Percentiles rank a stretch among this genome's conserved stretches.
Conservation (phyloP, 257 asterid species). For the Datura wrightii region DNA sequence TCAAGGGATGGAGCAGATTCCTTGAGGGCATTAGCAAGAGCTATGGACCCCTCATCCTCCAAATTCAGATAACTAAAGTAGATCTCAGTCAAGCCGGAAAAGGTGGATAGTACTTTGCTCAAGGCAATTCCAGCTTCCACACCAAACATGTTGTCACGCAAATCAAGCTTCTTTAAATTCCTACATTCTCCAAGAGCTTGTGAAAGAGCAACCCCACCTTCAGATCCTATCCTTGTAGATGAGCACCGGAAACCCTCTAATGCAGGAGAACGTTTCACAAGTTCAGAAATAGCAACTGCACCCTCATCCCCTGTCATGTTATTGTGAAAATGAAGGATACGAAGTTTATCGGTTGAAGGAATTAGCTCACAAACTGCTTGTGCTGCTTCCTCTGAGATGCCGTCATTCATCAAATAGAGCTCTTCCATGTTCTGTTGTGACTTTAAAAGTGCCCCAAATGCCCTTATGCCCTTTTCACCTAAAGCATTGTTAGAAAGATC, state of each 20-base stretch:
- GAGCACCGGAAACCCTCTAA: constrained; percentile 88
- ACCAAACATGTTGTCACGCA: constrained; percentile 94
- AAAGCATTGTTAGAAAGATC: constrained; percentile 85
- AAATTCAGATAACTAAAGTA: constrained; percentile 86
- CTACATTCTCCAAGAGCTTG: constrained; percentile 67
- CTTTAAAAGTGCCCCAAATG: constrained; percentile 74
- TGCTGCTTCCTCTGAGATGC: constrained; percentile 96
- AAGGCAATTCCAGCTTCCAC: constrained; percentile 75
- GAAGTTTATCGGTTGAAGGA: constrained; percentile 71
- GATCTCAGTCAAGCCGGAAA: constrained; percentile 66
- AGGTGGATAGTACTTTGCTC: constrained; percentile 56
- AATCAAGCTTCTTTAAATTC: constrained; percentile 73
- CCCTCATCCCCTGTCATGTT: constrained; percentile 97
- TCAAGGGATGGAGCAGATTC: constrained; percentile 74
- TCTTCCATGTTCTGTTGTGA: constrained; percentile 80
- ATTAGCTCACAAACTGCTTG: constrained; percentile 71
- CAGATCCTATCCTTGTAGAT: constrained; percentile 81
- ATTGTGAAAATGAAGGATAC: constrained; percentile 82
- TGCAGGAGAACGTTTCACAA: constrained; percentile 62
- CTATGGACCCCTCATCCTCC: constrained; percentile 81
- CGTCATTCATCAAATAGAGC: constrained; percentile 82
- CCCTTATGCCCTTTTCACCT: constrained; percentile 91
- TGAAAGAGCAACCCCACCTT: constrained; percentile 80
- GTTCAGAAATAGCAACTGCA: constrained; percentile 73
- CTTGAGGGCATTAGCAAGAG: constrained; percentile 71